Base-by-base conservation (phyloP, 306 rosid species). In the Prunus campanulata region DNA sequence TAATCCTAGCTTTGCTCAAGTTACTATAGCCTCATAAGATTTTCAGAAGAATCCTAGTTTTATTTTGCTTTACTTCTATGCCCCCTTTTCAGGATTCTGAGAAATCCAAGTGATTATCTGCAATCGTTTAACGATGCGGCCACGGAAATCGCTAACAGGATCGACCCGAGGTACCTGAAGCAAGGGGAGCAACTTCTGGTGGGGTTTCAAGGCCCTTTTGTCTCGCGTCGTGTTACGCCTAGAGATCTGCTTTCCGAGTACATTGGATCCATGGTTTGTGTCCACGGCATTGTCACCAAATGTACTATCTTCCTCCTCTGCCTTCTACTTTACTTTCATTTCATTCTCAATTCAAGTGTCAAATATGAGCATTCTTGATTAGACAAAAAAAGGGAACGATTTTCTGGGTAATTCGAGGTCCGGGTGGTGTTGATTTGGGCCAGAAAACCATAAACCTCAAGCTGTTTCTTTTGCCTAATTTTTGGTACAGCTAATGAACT, bases 201-300 rank as follows among this genome's bases (percentile, higher is more conserved):
- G 55, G 99, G 99, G 19, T 87, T 95, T 68, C 95, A 88, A 86
- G 99, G 97, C 3, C 97, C 95, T 20, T 95, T 95, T 55, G 99
- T 90, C 76, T 92, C 99, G 29, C 97, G 97, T 3, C 86, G 96
- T 0, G 90, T 95, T 81, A 90, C 97, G 5, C 99, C 99, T 0
- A 85, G 99, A 71, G 99, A 92, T 0, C 91, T 95, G 68, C 91
- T 95, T 4, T 89, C 99, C 71, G 87, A 87, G 64, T 95, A 90
- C 84, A 95, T 95, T 52, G 97, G 99, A 56, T 89, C 97, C 68
- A 85, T 95, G 99, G 99, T 95, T 74, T 95, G 97, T 42, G 93
- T 95, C 11, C 97, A 93, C 72, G 99, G 97, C 71, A 95, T 95
- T 66, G 83, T 95, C 81, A 95, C 97, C 75, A 95, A 95, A 88